A percentile compares a stretch with the other conserved stretches of the same genome.
These are phyloP conservation scores for Pugionium cornutum DNA, from an alignment of 345 rosid species.

Conservation along the genomic window DNA sequence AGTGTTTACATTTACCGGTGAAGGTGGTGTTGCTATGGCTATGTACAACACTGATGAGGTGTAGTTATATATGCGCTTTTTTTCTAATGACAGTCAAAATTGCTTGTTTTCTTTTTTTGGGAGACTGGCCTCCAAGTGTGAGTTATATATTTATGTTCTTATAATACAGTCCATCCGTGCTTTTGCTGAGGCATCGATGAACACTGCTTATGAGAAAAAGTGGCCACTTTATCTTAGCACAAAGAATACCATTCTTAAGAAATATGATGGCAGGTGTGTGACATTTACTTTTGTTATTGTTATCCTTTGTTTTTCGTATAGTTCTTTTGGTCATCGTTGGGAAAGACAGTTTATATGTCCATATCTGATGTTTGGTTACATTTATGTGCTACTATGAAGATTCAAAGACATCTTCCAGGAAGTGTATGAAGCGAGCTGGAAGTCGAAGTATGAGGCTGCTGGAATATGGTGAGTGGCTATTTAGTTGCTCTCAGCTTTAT, in stretches of 20 bases:
- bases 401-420: conserved; percentile 53
- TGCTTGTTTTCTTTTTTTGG: conserved; percentile 5
- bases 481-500: not conserved
- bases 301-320: not conserved
- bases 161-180: conserved; percentile 66
- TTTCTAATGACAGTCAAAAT: not conserved
- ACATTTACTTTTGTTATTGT: not conserved
- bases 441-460: conserved; percentile 87
- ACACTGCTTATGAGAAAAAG: conserved; percentile 81
- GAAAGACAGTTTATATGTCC: no score
- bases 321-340: not conserved
- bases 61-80: conserved; percentile 17
- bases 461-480: conserved; percentile 72
- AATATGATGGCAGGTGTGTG: conserved; percentile 95
- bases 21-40: conserved; percentile 86
- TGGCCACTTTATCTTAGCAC: conserved; percentile 99
- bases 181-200: conserved; percentile 97
- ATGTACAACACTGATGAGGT: conserved; percentile 99
- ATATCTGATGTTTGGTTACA: conserved; percentile 3
- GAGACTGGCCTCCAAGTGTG: not conserved
- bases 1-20: conserved; percentile 84
- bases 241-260: conserved; percentile 96
- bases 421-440: conserved; percentile 80
- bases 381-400: conserved; percentile 47
- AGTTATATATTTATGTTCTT: conserved; percentile 5